phyloP scores from a whole-genome alignment of 169 alveolate genomes.

The Eimeria praecox region DNA sequence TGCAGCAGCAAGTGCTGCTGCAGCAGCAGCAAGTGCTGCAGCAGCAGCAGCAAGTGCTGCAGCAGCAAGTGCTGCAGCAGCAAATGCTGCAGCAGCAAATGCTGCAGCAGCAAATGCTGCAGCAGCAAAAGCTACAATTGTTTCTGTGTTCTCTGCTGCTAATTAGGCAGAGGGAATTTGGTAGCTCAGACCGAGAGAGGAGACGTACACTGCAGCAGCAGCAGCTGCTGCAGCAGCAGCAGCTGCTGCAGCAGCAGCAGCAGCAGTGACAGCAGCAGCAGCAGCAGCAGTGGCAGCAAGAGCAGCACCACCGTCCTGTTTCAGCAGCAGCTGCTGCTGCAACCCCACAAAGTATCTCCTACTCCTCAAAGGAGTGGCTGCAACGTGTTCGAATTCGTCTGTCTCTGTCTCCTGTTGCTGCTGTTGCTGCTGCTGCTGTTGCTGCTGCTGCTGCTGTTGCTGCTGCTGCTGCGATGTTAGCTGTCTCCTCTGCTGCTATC shows the following conservation, averaged over 20 bases:
- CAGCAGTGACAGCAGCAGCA: neutral
- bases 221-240: slow-evolving; percentile 13
- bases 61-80: neutral
- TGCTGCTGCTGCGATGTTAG: neutral
- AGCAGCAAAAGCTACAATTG: neutral
- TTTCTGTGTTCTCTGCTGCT: neutral
- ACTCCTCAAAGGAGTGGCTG: neutral
- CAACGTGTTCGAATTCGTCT: too few relatives aligned
- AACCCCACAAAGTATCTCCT: neutral
- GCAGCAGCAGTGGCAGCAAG: neutral
- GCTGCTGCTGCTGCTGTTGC: too few relatives aligned
- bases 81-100: neutral
- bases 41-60: neutral
- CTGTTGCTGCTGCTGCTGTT: neutral
- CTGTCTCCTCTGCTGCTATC: neutral
- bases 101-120: neutral
- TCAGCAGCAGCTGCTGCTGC: slow-evolving; percentile 3
- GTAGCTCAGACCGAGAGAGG: neutral
- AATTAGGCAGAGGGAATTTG: neutral
- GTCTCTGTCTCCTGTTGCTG: neutral
- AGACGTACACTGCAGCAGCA: slow-evolving; percentile 47
- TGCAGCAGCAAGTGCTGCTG: too few relatives aligned
- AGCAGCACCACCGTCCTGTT: neutral
- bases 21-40: too few relatives aligned
- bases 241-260: slow-evolving; percentile 22